A percentile compares a stretch with the other conserved stretches of the same genome.
These are phyloP conservation scores for Venturia effusa DNA, from an alignment of 2,329 filamentous ascomycete species.

Conservation along the genomic window DNA sequence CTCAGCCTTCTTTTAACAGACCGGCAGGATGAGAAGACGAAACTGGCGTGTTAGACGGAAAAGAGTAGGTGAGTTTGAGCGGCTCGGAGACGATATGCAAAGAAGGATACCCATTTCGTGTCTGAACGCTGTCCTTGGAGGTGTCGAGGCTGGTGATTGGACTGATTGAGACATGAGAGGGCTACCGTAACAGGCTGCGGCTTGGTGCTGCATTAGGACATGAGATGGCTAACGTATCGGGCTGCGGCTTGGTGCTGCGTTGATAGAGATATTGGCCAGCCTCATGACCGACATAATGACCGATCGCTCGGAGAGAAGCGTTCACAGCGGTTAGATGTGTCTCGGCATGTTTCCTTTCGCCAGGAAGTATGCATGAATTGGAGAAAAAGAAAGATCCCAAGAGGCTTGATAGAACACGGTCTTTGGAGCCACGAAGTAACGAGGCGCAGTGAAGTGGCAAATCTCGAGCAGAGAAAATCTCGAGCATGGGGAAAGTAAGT, in stretches of 20 bases:
- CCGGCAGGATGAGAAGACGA: background rate
- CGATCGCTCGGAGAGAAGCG: background rate
- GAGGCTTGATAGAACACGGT: background rate
- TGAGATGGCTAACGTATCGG: background rate
- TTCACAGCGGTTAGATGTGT: background rate
- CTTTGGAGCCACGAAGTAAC: background rate
- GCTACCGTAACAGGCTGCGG: background rate
- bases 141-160: conserved; percentile 1
- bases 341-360: background rate
- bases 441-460: background rate
- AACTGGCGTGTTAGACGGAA: background rate
- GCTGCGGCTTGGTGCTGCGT: background rate
- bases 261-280: background rate
- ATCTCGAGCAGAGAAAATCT: background rate
- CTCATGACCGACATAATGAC: background rate
- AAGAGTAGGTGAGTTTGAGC: background rate
- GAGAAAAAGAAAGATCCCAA: background rate
- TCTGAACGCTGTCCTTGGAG: background rate
- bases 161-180: background rate
- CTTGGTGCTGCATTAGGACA: background rate
- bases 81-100: background rate
- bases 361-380: background rate
- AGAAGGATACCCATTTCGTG: background rate
- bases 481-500: no score
- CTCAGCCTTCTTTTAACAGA: background rate